A percentile compares a stretch with the other conserved stretches of the same genome.
These are phyloP conservation scores for Entomortierella chlamydospora DNA, from an alignment of 192 early-diverging fungal species.

Conservation along the genomic window DNA sequence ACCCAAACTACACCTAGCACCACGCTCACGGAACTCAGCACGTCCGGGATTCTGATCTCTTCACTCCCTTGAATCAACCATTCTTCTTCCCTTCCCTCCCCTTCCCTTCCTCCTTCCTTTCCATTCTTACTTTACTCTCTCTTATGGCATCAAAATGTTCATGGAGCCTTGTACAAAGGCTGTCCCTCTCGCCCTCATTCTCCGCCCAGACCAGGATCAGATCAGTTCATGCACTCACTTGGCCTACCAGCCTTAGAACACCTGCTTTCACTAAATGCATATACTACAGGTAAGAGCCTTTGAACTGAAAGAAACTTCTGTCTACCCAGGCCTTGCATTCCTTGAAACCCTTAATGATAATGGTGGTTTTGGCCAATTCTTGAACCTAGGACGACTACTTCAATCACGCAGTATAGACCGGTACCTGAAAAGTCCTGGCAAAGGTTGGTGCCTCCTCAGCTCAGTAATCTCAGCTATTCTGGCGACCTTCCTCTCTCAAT, in stretches of 20 bases:
- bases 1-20: not conserved
- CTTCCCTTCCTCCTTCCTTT: not conserved
- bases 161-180: slow-evolving; percentile 35
- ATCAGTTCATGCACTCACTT: not conserved
- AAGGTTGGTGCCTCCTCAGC: too few species aligned
- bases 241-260: not conserved
- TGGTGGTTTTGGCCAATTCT: not conserved
- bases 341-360: not conserved
- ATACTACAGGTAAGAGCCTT: slow-evolving; percentile 18
- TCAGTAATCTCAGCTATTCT: too few species aligned
- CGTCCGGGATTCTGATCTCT: too few species aligned
- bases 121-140: not conserved
- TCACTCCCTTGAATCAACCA: not conserved
- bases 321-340: not conserved
- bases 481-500: too few species aligned
- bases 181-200: not conserved
- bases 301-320: too few species aligned
- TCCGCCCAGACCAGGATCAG: slow-evolving; percentile 4
- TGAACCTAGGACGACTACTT: not conserved
- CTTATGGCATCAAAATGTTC: slow-evolving; percentile 30
- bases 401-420: slow-evolving; percentile 13
- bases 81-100: too few species aligned
- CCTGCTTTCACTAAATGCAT: slow-evolving; percentile 6
- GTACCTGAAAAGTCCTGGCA: slow-evolving; percentile 18
- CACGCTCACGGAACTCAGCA: too few species aligned